Conservation (phyloP, 2,329 filamentous ascomycete species). For the Colletotrichum trifolii region DNA sequence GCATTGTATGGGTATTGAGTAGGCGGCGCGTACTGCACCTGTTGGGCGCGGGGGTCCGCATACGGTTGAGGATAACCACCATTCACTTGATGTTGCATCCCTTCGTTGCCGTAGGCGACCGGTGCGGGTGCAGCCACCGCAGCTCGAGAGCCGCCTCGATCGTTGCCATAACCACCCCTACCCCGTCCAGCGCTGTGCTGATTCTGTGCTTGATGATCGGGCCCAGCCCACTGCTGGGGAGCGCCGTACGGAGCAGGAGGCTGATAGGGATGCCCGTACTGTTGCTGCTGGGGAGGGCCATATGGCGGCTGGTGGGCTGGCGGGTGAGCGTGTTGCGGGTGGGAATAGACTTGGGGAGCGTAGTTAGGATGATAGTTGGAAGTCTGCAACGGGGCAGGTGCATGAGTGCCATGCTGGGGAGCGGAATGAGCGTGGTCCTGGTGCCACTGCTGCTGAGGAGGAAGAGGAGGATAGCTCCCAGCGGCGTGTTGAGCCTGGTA, state of each 20-base stretch:
- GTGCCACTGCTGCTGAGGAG: constrained; percentile 53
- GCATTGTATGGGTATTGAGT: constrained; percentile 50
- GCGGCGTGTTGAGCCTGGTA: constrained; percentile 47
- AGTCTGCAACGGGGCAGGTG: constrained; percentile 59
- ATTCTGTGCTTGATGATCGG: constrained; percentile 47
- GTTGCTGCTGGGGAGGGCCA: constrained; percentile 51
- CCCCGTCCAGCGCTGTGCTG: constrained; percentile 53
- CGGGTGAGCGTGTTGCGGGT: constrained; percentile 47
- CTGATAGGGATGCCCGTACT: constrained; percentile 50
- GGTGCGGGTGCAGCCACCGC: constrained; percentile 48
- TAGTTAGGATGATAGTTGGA: constrained; percentile 71
- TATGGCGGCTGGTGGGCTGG: constrained; percentile 56
- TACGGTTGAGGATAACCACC: constrained; percentile 54
- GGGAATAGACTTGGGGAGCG: constrained; percentile 63
- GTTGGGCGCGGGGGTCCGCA: constrained; percentile 51
- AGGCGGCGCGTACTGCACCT: constrained; percentile 43
- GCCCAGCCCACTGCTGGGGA: constrained; percentile 48
- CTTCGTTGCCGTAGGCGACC: constrained; percentile 44
- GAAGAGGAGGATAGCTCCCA: constrained; percentile 46
- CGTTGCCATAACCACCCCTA: constrained; percentile 57
- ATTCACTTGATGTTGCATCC: constrained; percentile 47
- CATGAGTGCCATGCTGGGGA: constrained; percentile 52
- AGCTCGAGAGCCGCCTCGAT: constrained; percentile 53
- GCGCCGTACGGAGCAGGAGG: constrained; percentile 46
- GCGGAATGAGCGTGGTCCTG: constrained; percentile 50